Base-by-base conservation (phyloP, 2,329 filamentous ascomycete species). In the Penicillium sp. region DNA sequence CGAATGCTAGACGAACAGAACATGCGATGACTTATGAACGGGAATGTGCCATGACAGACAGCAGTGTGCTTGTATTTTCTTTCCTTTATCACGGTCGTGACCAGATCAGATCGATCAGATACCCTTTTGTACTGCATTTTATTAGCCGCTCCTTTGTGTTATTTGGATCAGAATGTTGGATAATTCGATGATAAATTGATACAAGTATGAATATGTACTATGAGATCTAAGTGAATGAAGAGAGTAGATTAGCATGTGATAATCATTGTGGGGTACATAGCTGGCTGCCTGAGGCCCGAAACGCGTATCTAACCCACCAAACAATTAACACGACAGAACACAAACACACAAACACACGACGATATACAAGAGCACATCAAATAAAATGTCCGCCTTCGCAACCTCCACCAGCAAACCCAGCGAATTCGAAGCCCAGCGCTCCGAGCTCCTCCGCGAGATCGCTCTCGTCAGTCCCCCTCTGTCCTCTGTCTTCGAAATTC, bases 371-470 rank as follows among this genome's bases (percentile, higher is more conserved):
- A n/a, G n/a, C n/a, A n/a, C n/a, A n/a, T n/a, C n/a, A n/a, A n/a
- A 26, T 35, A 35, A 52, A 26, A 59, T 60, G 57, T 60, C 56
- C 28, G 48, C 49, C 23, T 56, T 55, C 12, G 58, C 51, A 12
- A 20, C 63, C n/a, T 57, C 59, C 12, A 63, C 51, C 33, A 47
- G 20, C 35, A 45, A 40, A 40, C 21, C 68, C 14, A 71, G 70
- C 8, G 71, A 71, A 47, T 77, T 77, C 58, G 71, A 77, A 60
- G 68, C 75, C 55, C 74, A 77, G 55, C 70, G 75, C 40, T 68
- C 69, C 47, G 73, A 73, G 59, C 65, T 77, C 5, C 67, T 77
- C 2, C 62, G 68, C 14, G 75, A 78, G 55, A 77, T 78, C 56
- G 74, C 75, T 1, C 66, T 73, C 56, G 75, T 46, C 38, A 9